Evolutionary conservation across 2,329 filamentous ascomycete species (phyloP).

Genomic region (Arthrinium puccinioides): DNA sequence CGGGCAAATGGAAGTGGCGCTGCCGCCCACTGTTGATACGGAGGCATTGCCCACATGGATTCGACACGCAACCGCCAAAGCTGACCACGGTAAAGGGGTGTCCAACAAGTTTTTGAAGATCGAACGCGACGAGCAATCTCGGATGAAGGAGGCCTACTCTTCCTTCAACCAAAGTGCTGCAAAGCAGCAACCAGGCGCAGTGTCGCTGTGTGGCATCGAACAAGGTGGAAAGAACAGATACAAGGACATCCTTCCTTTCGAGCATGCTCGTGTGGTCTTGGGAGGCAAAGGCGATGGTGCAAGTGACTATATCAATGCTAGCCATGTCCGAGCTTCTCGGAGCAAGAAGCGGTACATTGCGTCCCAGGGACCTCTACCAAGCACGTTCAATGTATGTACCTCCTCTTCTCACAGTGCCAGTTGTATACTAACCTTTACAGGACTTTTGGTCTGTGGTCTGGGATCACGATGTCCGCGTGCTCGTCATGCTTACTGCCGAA

Average conservation of each 20-base stretch:
- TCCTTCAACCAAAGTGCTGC: conserved; percentile 37
- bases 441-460: conserved; percentile 98
- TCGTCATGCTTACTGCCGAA: conserved; percentile 95
- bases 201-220: conserved; percentile 86
- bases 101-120: conserved; percentile 79
- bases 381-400: conserved; percentile 73
- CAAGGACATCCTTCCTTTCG: conserved; percentile 95
- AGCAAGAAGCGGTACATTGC: conserved; percentile 94
- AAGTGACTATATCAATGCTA: conserved; percentile 96
- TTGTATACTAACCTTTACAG: conserved; percentile 32
- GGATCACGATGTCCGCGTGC: conserved; percentile 91
- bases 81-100: conserved; percentile 71
- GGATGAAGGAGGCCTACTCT: conserved; percentile 77
- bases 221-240: conserved; percentile 95
- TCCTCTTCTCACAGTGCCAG: not conserved
- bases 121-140: conserved; percentile 76
- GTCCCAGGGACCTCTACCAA: conserved; percentile 85
- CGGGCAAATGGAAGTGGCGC: conserved; percentile 62
- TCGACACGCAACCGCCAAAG: conserved; percentile 54
- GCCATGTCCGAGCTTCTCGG: conserved; percentile 69
- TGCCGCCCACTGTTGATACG: conserved; percentile 37
- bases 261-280: conserved; percentile 82
- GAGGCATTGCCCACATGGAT: conserved; percentile 70
- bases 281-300: conserved; percentile 56
- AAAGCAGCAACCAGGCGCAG: conserved; percentile 21